Base-by-base conservation (phyloP, 306 rosid genomes). In the Purshia tridentata region DNA sequence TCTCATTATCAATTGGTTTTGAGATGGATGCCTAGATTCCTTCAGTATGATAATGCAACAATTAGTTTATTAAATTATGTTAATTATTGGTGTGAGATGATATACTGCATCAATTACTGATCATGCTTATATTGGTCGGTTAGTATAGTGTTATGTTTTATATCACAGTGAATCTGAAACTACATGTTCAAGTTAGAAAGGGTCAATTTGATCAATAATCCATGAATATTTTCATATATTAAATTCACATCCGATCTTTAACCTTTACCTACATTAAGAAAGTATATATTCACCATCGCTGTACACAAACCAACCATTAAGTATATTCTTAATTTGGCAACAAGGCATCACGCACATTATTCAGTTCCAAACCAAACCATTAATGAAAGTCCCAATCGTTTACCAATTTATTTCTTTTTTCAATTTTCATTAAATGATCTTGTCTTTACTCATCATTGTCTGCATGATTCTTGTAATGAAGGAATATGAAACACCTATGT, bases 381-480 rank as follows among this genome's bases (percentile, higher is more conserved):
- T 12, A 29, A 29, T 29, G 60, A 52, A 54, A 69, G 73, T 52
- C 63, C 20, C 20, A 18, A 52, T 35, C 1, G 45, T 29, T 47
- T 64, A 20, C 72, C 70, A 44, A 4, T 19, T 12, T 5, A 37
- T 4, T 69, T 14, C 51, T 13, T n/a, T 52, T 51, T 53, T 11
- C 73, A 19, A 14, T 69, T 53, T 18, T 42, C 22, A 39, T 54
- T 40, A 18, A 18, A 18, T 53, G 19, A 69, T 69, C 40, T 53
- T 53, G 40, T 52, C 73, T 18, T 51, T 49, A n/a, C 5, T 53
- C 13, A 37, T 39, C 35, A 48, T 23, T 10, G 5, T 4, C 1
- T 52, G 73, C 61, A 69, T 40, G 73, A 52, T 52, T 39, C 62
- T 40, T 40, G 44, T 53, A 10, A 69, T 9, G 9, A 52, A 19